Evolutionary conservation across 1,284 basidiomycete genomes (phyloP).

Genomic region (Serendipita sp.): DNA sequence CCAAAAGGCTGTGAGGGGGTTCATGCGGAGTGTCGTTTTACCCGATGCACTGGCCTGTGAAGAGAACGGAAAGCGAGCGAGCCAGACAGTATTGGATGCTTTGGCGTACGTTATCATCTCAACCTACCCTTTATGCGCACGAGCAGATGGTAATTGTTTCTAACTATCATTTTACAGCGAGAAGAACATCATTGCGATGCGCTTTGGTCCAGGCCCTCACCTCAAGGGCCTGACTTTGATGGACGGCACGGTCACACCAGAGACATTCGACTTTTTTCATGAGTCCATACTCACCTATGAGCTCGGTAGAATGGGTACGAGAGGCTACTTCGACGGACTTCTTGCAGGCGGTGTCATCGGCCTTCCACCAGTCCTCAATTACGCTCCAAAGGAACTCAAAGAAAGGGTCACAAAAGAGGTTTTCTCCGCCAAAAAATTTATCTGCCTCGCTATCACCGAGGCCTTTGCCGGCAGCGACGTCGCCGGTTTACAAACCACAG

Average conservation of each 20-base stretch:
- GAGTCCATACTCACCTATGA: slow-evolving; percentile 5
- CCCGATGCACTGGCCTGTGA: slow-evolving; percentile 36
- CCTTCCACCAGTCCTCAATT: slow-evolving; percentile 17
- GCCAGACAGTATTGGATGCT: slow-evolving; percentile 2
- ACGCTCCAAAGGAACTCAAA: not conserved
- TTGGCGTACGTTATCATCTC: not conserved
- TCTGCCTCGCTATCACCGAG: slow-evolving; percentile 61
- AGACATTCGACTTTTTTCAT: slow-evolving; percentile 4
- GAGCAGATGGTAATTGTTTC: not conserved
- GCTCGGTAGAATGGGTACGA: not conserved
- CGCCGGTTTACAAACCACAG: slow-evolving; percentile 28
- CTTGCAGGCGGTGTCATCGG: slow-evolving; percentile 32
- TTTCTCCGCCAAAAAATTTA: slow-evolving; percentile 24
- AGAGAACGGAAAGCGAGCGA: slow-evolving; percentile 5
- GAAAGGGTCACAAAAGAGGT: not conserved
- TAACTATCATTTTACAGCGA: not conserved
- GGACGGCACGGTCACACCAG: not conserved
- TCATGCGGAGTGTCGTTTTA: slow-evolving; percentile 47
- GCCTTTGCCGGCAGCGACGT: slow-evolving; percentile 43
- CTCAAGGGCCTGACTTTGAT: not conserved
- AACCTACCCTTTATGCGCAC: not conserved
- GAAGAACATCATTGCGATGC: slow-evolving; percentile 38
- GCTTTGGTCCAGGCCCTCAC: slow-evolving; percentile 9
- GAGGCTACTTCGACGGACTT: slow-evolving; percentile 1
- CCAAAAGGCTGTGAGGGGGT: slow-evolving; percentile 48